phyloP scores from a whole-genome alignment of 2,329 filamentous ascomycete species.

The Pseudofabraea citricarpa region DNA sequence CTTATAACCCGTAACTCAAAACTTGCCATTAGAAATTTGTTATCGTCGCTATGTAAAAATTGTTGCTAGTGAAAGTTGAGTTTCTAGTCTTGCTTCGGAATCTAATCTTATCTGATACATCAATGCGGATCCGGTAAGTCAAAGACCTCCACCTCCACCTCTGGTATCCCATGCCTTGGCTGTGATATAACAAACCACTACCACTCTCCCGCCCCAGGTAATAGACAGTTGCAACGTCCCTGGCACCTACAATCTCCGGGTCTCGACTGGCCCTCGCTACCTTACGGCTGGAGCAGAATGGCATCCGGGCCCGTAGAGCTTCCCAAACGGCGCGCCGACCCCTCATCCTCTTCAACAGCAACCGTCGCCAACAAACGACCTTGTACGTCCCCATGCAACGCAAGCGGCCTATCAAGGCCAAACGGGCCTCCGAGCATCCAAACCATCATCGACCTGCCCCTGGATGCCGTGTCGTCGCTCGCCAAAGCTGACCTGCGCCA shows the following conservation, averaged over 20 bases:
- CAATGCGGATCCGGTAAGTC: not conserved
- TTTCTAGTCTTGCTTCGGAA: too few relatives aligned
- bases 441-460: constrained; percentile 15
- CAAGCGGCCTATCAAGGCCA: not conserved
- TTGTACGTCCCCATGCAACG: not conserved
- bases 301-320: not conserved
- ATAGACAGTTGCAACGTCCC: not conserved
- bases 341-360: not conserved
- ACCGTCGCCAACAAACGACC: not conserved
- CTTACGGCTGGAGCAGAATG: not conserved
- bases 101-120: not conserved
- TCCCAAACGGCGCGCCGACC: constrained; percentile 3
- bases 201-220: not conserved
- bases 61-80: too few relatives aligned
- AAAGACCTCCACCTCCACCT: not conserved
- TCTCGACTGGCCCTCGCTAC: not conserved
- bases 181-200: too few relatives aligned
- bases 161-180: too few relatives aligned
- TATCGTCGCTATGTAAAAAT: too few relatives aligned
- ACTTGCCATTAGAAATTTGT: too few relatives aligned
- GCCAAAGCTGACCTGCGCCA: constrained; percentile 18
- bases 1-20: too few relatives aligned
- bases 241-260: not conserved
- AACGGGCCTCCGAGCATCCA: constrained; percentile 12
- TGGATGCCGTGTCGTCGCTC: constrained; percentile 18